Base-by-base conservation (phyloP, 2,329 filamentous ascomycete species). In the Stagonosporopsis vannaccii region DNA sequence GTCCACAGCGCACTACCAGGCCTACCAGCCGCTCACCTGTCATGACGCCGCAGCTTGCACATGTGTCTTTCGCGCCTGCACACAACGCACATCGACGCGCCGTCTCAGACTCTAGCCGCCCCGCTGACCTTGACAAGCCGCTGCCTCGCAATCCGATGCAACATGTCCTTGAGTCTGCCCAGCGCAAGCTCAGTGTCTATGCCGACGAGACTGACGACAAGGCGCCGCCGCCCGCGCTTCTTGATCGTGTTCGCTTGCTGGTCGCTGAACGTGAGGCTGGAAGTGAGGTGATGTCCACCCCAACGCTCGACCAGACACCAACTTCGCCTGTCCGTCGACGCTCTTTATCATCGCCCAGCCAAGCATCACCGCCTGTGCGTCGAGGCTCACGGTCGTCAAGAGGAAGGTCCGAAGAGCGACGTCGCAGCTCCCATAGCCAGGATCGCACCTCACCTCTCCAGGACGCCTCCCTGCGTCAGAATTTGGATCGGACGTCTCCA, bases 381-480 rank as follows among this genome's bases (percentile, higher is more conserved):
- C 59, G 66, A 57, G 67, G 66, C 25, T 69, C 70, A 4, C 59
- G 62, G 4, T 67, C 71, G 15, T 59, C 61, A n/a, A 63, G 67
- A 40, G 65, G 64, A 32, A 59, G 60, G 17, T 68, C 71, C 8
- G 71, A 73, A 33, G 72, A 74, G 46, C 64, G 57, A 52, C 62
- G 67, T 46, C 60, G 62, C 30, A 72, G 68, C 56, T 69, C 68
- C 9, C 59, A 58, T 15, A 70, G 68, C 52, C 69, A 69, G 26
- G 71, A 74, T 33, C 66, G 65, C 25, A 62, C 61, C 9, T 74
- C 72, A n/a, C 60, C 61, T 0, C 69, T 71, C 2, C 66, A 64
- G 20, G 70, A 74, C 13, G 53, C 61, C 15, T 43, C 62, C 7
- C 36, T 63, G 20, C 66, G 60, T 13, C 63, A 66, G 7, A 67